Evolutionary conservation across 371 early-diverging fungal genomes (phyloP), one percentile per base, ranked within the genome.

Genomic region (Mortierella sp.): DNA sequence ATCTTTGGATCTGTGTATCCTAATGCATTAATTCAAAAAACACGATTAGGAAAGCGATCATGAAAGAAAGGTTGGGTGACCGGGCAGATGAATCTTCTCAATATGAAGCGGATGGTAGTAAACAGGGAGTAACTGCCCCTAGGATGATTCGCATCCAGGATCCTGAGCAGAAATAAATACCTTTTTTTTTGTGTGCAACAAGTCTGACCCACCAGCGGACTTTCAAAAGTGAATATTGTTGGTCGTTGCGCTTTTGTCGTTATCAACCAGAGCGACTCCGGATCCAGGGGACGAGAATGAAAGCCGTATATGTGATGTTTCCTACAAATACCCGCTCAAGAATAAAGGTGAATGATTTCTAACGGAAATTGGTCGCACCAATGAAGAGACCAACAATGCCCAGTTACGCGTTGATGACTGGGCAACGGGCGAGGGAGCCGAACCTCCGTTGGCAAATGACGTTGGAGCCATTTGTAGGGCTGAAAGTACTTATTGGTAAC

Each of bases 401-500:
- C 74, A 28, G 28, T 28, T 92, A 15, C 80, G 91, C 75, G 83
- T 90, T 67, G 93, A 94, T 67, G 78, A 76, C 32, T 86, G 93
- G 83, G 84, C 86, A 48, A 87, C 87, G 70, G 90, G 91, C 36
- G 85, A 87, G 33, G 65, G 77, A 45, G 74, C 85, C 58, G 72
- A 81, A 58, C 83, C 87, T 2, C 73, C 87, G 40, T 72, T 76
- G 1, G 64, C 79, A 67, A 85, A 86, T 61, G 84, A 85, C 65
- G 76, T 87, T 15, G 83, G 83, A 36, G 81, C 77, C 69, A 53
- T 65, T 5, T 67, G 80, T 22, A 66, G 85, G 93, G 66, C 89
- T 91, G 61, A 88, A 86, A 58, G 95, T 93, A 48, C 97, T 97
- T 5, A 85, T 90, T 64, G 98, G 98, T 72, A 69, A 40, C 52